Percentiles rank a stretch among this genome's conserved stretches.
phyloP scores from a whole-genome alignment of 2,329 filamentous ascomycete species.

The Aspergillus aculeatinus region DNA sequence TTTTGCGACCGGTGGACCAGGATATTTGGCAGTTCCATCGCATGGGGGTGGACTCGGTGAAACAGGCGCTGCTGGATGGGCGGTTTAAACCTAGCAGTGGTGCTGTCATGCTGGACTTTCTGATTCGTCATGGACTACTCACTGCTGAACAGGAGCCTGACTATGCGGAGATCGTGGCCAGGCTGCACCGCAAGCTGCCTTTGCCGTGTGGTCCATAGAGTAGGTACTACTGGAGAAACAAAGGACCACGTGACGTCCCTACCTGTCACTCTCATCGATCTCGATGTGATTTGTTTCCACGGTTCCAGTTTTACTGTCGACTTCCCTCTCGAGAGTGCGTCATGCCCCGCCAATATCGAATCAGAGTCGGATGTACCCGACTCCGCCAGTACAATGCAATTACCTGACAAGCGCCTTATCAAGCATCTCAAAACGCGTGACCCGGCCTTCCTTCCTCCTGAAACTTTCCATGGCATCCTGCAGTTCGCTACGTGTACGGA shows the following conservation, averaged over 20 bases:
- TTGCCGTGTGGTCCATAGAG: neutral
- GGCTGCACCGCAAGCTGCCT: slow-evolving; percentile 12
- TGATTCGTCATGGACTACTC: slow-evolving; percentile 11
- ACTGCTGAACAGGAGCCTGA: slow-evolving; percentile 7
- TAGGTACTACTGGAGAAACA: too few species aligned
- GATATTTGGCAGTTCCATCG: slow-evolving; percentile 8
- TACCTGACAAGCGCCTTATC: too few species aligned
- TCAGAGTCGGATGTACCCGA: too few species aligned
- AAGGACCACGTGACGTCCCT: neutral
- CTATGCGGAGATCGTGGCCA: slow-evolving; percentile 10
- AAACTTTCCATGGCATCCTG: neutral
- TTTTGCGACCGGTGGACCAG: slow-evolving; percentile 7
- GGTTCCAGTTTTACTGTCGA: too few species aligned
- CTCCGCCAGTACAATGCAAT: too few species aligned
- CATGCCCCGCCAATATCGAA: too few species aligned
- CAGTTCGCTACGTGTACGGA: neutral
- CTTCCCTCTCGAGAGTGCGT: too few species aligned
- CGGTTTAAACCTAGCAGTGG: slow-evolving; percentile 11
- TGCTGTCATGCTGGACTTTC: slow-evolving; percentile 10
- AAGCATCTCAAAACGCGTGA: too few species aligned
- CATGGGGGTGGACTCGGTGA: neutral
- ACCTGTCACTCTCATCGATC: too few species aligned
- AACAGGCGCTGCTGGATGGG: slow-evolving; percentile 1
- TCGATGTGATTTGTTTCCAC: too few species aligned
- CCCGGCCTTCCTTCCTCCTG: neutral